Conservation (phyloP, 805 yeast species). For the Saturnispora mendoncae region DNA sequence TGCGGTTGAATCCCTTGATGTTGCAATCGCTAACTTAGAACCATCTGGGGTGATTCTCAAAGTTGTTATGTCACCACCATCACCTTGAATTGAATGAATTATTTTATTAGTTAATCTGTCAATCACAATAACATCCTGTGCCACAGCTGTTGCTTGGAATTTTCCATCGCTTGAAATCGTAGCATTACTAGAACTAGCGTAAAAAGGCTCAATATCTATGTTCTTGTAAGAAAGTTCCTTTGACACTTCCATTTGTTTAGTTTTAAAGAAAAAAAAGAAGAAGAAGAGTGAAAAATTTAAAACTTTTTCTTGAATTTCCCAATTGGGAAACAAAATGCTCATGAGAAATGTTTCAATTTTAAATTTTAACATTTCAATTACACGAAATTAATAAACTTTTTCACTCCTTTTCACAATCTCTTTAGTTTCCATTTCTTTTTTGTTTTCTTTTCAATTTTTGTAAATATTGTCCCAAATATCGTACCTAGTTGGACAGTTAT, state of each 20-base stretch:
- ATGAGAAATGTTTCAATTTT: not conserved
- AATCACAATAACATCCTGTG: conserved; percentile 68
- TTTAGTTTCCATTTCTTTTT: not conserved
- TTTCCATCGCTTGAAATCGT: conserved; percentile 53
- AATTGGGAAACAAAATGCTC: not conserved
- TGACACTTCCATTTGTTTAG: conserved; percentile 13
- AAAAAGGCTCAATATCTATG: conserved; percentile 65
- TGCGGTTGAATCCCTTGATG: conserved; percentile 44
- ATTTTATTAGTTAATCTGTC: conserved; percentile 50
- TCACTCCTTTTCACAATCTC: no score
- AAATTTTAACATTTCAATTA: not conserved
- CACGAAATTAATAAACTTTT: no score
- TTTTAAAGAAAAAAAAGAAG: not conserved
- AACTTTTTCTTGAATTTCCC: conserved; percentile 4
- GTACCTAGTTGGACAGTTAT: not conserved
- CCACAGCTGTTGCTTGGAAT: conserved; percentile 67
- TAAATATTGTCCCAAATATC: not conserved
- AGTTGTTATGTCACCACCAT: conserved; percentile 72
- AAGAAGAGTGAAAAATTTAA: conserved; percentile 7
- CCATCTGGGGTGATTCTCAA: conserved; percentile 74
- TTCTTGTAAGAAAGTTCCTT: conserved; percentile 29
- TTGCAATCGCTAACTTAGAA: conserved; percentile 54
- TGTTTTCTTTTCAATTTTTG: conserved; percentile 2
- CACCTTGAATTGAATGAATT: conserved; percentile 65
- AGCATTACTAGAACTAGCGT: conserved; percentile 76